phyloP scores from a whole-genome alignment of 1,139 yeast genomes.

The Pichia sp. region DNA sequence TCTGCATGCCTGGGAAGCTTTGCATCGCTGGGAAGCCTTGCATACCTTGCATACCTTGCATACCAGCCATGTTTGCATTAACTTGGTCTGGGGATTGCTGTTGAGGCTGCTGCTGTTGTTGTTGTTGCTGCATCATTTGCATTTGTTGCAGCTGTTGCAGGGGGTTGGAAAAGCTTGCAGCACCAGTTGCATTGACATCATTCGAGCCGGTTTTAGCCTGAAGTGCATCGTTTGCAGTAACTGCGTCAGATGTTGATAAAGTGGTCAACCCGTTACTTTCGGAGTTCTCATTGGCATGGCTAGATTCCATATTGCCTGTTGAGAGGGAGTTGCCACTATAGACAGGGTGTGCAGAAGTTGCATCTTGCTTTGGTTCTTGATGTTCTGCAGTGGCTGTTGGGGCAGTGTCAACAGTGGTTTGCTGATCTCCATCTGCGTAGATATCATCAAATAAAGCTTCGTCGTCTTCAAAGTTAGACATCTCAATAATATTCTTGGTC shows the following conservation, averaged over 20 bases:
- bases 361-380: too few relatives aligned
- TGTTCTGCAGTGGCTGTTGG: conserved; percentile 5
- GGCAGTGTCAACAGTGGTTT: conserved; percentile 5
- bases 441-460: conserved; percentile 46
- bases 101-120: neutral
- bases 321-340: too few relatives aligned
- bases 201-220: too few relatives aligned
- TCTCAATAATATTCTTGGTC: too few relatives aligned
- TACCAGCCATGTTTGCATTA: neutral
- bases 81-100: conserved; percentile 1
- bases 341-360: neutral
- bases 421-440: conserved; percentile 31
- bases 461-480: conserved; percentile 66
- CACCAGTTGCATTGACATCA: too few relatives aligned
- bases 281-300: too few relatives aligned
- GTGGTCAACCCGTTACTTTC: too few relatives aligned
- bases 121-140: conserved; percentile 3
- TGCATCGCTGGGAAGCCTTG: neutral
- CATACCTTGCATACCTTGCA: conserved; percentile 1
- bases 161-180: too few relatives aligned
- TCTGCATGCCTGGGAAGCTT: neutral
- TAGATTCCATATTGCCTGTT: too few relatives aligned
- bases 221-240: too few relatives aligned
- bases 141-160: neutral
- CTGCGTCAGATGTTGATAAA: too few relatives aligned